These are phyloP conservation scores for Pulveroboletus sp. DNA, from an alignment of 768 basidiomycete genomes.

Conservation along the genomic window DNA sequence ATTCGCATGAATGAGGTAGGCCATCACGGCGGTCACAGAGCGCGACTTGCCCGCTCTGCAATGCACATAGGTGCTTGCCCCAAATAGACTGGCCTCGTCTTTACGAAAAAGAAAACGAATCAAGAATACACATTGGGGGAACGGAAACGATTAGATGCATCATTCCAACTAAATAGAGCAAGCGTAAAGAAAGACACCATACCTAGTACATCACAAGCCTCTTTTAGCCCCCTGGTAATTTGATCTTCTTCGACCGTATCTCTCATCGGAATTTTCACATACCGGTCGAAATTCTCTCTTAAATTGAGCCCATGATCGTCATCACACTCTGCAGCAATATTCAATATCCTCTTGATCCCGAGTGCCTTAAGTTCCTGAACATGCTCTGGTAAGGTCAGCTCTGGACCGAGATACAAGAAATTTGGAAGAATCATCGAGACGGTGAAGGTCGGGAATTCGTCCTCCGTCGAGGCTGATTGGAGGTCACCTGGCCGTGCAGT, in stretches of 20 bases:
- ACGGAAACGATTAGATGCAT: neutral
- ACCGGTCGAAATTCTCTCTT: constrained; percentile 71
- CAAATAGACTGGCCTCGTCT: constrained; percentile 92
- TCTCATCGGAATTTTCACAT: constrained; percentile 85
- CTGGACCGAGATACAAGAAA: constrained; percentile 90
- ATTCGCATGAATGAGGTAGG: constrained; percentile 94
- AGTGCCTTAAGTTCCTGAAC: constrained; percentile 66
- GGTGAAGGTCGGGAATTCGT: constrained; percentile 64
- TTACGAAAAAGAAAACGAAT: neutral
- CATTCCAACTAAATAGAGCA: neutral
- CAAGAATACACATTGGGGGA: constrained; percentile 3
- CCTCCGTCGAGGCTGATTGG: constrained; percentile 26
- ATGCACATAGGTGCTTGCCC: constrained; percentile 88
- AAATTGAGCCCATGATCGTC: constrained; percentile 71
- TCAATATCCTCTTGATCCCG: constrained; percentile 84
- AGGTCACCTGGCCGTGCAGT: constrained; percentile 57
- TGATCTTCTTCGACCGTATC: constrained; percentile 95
- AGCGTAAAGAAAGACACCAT: constrained; percentile 29
- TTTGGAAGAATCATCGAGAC: constrained; percentile 88
- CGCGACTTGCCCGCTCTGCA: constrained; percentile 96
- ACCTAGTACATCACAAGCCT: constrained; percentile 87
- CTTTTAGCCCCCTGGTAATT: constrained; percentile 72
- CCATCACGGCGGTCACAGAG: constrained; percentile 94
- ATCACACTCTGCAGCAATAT: constrained; percentile 89
- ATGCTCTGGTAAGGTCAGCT: constrained; percentile 70